Conservation (phyloP, 257 asterid genomes). For the Thymus quinquecostatus region DNA sequence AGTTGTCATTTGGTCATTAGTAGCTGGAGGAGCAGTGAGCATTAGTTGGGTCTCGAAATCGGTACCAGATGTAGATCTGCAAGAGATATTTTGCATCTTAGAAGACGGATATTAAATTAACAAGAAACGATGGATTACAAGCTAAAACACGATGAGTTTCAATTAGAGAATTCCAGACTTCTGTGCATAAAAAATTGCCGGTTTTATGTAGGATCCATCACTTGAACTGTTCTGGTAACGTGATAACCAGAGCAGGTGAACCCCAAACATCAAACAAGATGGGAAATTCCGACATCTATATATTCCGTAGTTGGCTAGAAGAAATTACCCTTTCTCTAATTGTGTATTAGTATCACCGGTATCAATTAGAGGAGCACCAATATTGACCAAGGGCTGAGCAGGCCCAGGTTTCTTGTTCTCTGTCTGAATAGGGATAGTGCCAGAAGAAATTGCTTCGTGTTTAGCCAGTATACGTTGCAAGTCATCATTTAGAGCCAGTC, state of each 20-base stretch:
- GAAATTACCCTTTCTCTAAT: constrained; percentile 59
- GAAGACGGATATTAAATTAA: constrained; percentile 20
- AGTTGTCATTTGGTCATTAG: constrained; percentile 54
- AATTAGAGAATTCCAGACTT: background rate
- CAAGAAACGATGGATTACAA: background rate
- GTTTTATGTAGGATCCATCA: background rate
- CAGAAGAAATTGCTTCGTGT: constrained; percentile 84
- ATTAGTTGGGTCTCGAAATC: constrained; percentile 56
- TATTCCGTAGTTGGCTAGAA: constrained; percentile 15
- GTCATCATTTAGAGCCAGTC: constrained; percentile 90
- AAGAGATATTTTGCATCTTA: constrained; percentile 12
- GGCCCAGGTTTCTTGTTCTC: constrained; percentile 64
- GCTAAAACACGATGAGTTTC: background rate
- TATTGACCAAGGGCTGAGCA: constrained; percentile 53
- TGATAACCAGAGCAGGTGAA: constrained; percentile 5
- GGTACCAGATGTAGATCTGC: constrained; percentile 72
- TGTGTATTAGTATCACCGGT: constrained; percentile 68
- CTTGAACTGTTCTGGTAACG: background rate
- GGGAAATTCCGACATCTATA: constrained; percentile 16
- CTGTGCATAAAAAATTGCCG: background rate
- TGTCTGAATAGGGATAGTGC: constrained; percentile 49
- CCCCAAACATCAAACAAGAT: constrained; percentile 9
- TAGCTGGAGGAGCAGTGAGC: constrained; percentile 59
- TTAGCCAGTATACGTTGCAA: constrained; percentile 89
- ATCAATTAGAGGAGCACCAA: constrained; percentile 79